A percentile compares a stretch with the other conserved stretches of the same genome.
These are phyloP conservation scores for Candida ovalis DNA, from an alignment of 805 yeast genomes.

Conservation along the genomic window DNA sequence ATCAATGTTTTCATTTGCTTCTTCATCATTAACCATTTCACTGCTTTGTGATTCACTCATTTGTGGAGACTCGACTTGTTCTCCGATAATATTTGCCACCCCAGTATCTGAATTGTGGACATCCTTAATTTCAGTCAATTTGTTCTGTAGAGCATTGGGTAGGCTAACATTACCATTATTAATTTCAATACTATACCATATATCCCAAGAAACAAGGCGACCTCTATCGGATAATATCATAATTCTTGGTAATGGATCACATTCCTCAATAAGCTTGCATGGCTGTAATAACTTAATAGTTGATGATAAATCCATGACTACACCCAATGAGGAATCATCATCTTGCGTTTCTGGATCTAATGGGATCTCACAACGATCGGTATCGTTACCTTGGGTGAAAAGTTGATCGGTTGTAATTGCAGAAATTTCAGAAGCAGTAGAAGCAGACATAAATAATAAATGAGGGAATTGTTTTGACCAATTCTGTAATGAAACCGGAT, in stretches of 20 bases:
- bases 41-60: background rate
- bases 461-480: conserved; percentile 36
- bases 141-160: conserved; percentile 1
- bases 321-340: conserved; percentile 70
- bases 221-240: conserved; percentile 65
- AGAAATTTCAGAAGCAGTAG: conserved; percentile 62
- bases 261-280: conserved; percentile 52
- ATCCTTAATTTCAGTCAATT: background rate
- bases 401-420: conserved; percentile 37
- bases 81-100: background rate
- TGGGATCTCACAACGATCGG: conserved; percentile 71
- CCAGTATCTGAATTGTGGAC: background rate
- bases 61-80: background rate
- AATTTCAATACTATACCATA: conserved; percentile 54
- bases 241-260: conserved; percentile 61
- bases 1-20: background rate
- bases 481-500: conserved; percentile 35
- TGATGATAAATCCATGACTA: conserved; percentile 56
- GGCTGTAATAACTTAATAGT: conserved; percentile 46
- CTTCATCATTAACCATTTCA: background rate
- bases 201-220: conserved; percentile 56
- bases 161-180: conserved; percentile 30
- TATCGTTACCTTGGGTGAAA: conserved; percentile 58
- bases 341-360: conserved; percentile 59
- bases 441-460: conserved; percentile 49